Conservation (phyloP, 495 filamentous ascomycete genomes). For the Trichoderma reesei region DNA sequence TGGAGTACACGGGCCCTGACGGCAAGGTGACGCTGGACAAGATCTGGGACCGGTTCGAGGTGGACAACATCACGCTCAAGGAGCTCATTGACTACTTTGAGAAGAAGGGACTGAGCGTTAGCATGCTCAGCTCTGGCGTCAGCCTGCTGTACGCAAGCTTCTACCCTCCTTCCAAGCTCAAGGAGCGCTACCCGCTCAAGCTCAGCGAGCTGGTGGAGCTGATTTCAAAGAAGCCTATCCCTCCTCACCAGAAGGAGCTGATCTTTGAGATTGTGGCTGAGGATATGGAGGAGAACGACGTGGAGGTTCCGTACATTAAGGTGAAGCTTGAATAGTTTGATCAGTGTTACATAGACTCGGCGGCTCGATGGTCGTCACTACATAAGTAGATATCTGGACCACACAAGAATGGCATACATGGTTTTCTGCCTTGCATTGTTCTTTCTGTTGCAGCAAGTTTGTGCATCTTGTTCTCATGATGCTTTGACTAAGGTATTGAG, state of each 20-base stretch:
- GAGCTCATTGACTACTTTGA: conserved; percentile 78
- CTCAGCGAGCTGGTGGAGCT: conserved; percentile 80
- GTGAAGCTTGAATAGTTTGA: conserved; percentile 44
- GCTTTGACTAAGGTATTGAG: too few species aligned
- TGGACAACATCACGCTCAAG: conserved; percentile 71
- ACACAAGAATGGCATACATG: background rate
- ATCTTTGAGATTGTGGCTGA: conserved; percentile 96
- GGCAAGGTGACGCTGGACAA: conserved; percentile 84
- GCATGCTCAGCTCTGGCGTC: conserved; percentile 93
- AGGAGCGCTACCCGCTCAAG: conserved; percentile 52
- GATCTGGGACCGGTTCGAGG: conserved; percentile 96
- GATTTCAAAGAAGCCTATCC: conserved; percentile 85
- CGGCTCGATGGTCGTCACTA: background rate
- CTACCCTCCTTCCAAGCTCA: conserved; percentile 78
- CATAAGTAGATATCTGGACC: background rate
- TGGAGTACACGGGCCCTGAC: conserved; percentile 54
- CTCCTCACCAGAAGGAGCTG: conserved; percentile 83
- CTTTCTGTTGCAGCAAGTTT: too few species aligned
- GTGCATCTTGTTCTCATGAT: too few species aligned
- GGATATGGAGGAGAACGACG: conserved; percentile 83
- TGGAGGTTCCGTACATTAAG: conserved; percentile 96
- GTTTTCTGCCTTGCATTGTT: background rate
- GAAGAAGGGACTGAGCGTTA: conserved; percentile 67
- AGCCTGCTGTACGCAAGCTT: conserved; percentile 94
- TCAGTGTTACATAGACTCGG: background rate